Evolutionary conservation across 75 land plant genomes (phyloP), one percentile per base, ranked within the genome.

Genomic region (Cunninghamia lanceolata): DNA sequence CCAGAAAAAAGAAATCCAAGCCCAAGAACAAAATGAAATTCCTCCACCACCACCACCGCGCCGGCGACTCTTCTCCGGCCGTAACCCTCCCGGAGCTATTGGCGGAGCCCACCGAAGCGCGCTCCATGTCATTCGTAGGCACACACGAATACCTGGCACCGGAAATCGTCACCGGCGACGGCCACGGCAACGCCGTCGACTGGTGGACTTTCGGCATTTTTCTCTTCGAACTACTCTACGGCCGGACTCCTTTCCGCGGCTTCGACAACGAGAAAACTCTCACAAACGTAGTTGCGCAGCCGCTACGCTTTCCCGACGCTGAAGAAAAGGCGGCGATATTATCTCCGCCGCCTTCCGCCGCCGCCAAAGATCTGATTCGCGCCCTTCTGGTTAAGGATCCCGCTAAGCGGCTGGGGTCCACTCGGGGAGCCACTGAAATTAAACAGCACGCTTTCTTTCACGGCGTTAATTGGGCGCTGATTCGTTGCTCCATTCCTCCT

Each of bases 381-480:
- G 89, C 86, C 32, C 88, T 95, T 8, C 83, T 95, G 35, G 88
- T 85, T 2, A 95, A 95, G 83, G 94, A 95, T 50, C 96, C 96
- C 15, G 25, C 14, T 1, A 89, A 85, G 78, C 86, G 96, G 30
- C 77, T 95, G 85, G 96, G 93, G 17, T 89, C 94, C 17, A 83
- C 88, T 0, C 84, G 87, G 85, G 96, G 96, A 2, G 94, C 96
- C 16, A 25, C 93, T 4, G 91, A 93, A 43, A 88, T 95, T 83
- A 95, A 92, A 88, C 89, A 88, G 30, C 96, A 95, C 74, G 92
- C 93, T 8, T 95, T 95, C 88, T 95, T 95, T 59, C 59, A 81
- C 34, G 95, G 96, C 35, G 92, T 94, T 14, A 94, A 94, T 82
- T 95, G 96, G 96, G 94, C 96, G 35, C 84, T 95, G 39, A 70